Base-by-base conservation (phyloP, 371 early-diverging fungal genomes). In the Sporodiniella umbellata region DNA sequence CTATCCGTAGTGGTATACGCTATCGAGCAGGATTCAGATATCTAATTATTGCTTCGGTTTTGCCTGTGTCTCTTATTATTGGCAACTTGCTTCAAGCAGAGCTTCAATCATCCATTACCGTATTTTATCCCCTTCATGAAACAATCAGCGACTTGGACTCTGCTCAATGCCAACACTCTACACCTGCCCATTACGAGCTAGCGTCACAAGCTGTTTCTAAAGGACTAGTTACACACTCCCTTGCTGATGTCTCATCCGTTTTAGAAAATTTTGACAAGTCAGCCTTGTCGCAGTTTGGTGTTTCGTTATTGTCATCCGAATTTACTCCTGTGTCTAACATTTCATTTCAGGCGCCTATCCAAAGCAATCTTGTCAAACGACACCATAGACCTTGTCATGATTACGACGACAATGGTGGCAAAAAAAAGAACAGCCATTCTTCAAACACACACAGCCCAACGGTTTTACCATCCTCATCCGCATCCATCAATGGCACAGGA, bases 1-100 rank as follows among this genome's bases (percentile, higher is more conserved):
- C 57, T 11, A 57, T 57, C 22, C 47, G 42, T 45, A 51, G 51
- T 21, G 39, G 51, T 42, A 31, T 57, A 2, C 46, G 46, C 2
- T 28, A 47, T 37, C 28, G 43, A 51, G 45, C 57, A n/a, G 57
- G 57, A 8, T 11, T 51, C 8, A 37, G 57, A 14, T 57, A 57
- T 8, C 46, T 57, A n/a, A 35, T 46, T 3, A 18, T 51, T 3
- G 57, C 57, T 25, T 47, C 40, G 23, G 11, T 57, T n/a, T 42
- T 51, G 0, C 51, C 57, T 15, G 42, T 39, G 11, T 39, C 47
- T 11, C 42, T 31, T 8, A 23, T 57, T 11, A 22, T 57, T 14
- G 57, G 57, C 5, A 51, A 51, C 17, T 39, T 47, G 0, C 38
- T 57, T 6, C 42, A 45, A 28, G 52, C 51, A 1, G 57, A 57